These are phyloP conservation scores for Pelargonium fulgidum DNA, from an alignment of 441 rosid species.

Conservation along the genomic window DNA sequence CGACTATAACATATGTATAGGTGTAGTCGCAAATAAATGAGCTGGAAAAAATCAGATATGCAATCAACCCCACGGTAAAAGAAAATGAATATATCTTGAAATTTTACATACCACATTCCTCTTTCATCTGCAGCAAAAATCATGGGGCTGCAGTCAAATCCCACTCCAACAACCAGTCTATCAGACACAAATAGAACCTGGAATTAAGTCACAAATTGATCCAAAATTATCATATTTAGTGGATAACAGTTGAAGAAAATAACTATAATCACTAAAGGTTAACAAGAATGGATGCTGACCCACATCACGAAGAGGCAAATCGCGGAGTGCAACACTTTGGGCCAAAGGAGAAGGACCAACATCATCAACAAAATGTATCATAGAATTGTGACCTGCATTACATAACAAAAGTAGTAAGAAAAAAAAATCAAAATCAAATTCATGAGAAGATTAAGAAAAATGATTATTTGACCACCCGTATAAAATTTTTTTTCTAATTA, in stretches of 20 bases:
- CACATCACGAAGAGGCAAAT: slow-evolving; percentile 99
- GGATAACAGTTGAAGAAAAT: slow-evolving; percentile 21
- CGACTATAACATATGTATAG: not conserved
- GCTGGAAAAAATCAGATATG: not conserved
- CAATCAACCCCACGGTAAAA: not conserved
- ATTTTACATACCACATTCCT: not conserved
- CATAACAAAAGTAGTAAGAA: not conserved
- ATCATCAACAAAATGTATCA: slow-evolving; percentile 94
- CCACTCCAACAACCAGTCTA: slow-evolving; percentile 3
- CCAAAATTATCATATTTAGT: slow-evolving; percentile 20
- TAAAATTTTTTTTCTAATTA: no score
- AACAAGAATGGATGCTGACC: slow-evolving; percentile 91
- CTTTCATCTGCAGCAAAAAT: slow-evolving; percentile 4
- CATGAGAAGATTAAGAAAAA: not conserved
- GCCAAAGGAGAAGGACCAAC: slow-evolving; percentile 95
- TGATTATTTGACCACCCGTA: not conserved
- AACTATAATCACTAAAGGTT: slow-evolving; percentile 23
- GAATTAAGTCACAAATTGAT: not conserved
- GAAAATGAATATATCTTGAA: not conserved
- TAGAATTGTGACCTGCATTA: slow-evolving; percentile 82
- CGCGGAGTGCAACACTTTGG: slow-evolving; percentile 75
- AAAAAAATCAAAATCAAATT: not conserved
- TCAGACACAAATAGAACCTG: slow-evolving; percentile 5
- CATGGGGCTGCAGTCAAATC: slow-evolving; percentile 10
- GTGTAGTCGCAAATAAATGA: not conserved